Base-by-base conservation (phyloP, 2,329 filamentous ascomycete species). In the Verticillium tricorpus region DNA sequence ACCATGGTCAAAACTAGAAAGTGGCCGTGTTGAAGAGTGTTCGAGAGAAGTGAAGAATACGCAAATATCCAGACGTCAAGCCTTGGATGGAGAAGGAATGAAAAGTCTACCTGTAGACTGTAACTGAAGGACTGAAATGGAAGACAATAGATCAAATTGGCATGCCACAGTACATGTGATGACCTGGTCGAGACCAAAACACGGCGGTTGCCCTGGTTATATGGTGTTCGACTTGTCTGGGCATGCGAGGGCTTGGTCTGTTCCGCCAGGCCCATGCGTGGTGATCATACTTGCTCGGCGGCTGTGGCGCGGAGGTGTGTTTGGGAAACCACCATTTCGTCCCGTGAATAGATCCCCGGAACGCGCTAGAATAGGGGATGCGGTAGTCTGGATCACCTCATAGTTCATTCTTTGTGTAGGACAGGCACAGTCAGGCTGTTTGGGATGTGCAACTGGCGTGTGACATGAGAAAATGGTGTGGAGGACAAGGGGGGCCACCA, bases 21-120 rank as follows among this genome's bases (percentile, higher is more conserved):
- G 11, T 11, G 12, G 19, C 22, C 19, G 34, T 45, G 22, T 32
- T 32, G 57, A 32, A 34, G n/a, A 50, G 15, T 28, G 4, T 2
- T 6, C 2, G 2, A 52, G 8, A 12, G 11, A 12, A 52, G 34
- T 35, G 34, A 52, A 52, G 9, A 12, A n/a, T 1, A 14, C 45
- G 14, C 8, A 50, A n/a, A 31, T 32, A 45, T 12, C 35, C 37
- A 58, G 57, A 50, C 57, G 57, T 58, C 57, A 50, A 58, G 57
- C 45, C 57, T 31, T 17, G 34, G n/a, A 25, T 34, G n/a, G n/a
- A 28, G 28, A 50, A 58, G 35, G 39, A 52, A 25, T 11, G 45
- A 52, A 17, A 52, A 40, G 57, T 40, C 57, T 58, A 50, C 57
- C 57, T 32, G 57, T 58, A 58, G 57, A 40, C 57, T 40, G 35